Percentiles rank a stretch among this genome's conserved stretches.
Evolutionary conservation across 345 rosid genomes (phyloP).

Genomic region (Salix exigua): DNA sequence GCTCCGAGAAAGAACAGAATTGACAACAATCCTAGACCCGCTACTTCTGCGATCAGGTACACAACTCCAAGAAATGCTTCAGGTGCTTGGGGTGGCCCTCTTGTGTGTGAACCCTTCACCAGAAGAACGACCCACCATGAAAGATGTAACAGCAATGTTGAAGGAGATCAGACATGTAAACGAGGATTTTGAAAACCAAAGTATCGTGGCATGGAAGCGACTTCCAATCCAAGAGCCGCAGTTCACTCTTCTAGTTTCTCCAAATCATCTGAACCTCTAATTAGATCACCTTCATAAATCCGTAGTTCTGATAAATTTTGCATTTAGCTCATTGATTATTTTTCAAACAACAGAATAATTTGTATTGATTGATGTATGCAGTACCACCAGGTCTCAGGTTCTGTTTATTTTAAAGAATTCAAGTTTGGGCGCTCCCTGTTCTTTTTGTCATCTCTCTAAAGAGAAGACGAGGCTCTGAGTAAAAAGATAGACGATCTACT

Average conservation of each 20-base stretch:
- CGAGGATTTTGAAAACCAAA: constrained; percentile 42
- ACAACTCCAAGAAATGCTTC: constrained; percentile 65
- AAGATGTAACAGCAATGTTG: constrained; percentile 63
- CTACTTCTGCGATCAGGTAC: constrained; percentile 46
- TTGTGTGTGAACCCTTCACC: constrained; percentile 56
- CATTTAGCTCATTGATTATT: constrained; percentile 15
- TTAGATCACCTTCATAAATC: constrained; percentile 40
- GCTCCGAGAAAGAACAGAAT: constrained; percentile 43
- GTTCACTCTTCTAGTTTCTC: constrained; percentile 65
- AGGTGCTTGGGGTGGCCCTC: constrained; percentile 62
- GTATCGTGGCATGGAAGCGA: constrained; percentile 24
- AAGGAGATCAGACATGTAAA: constrained; percentile 52
- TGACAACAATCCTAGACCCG: constrained; percentile 50
- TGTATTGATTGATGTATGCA: constrained; percentile 35
- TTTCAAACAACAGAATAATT: constrained; percentile 22
- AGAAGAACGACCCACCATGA: constrained; percentile 66
- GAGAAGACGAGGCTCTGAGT: neutral
- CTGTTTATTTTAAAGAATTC: constrained; percentile 12
- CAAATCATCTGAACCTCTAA: constrained; percentile 57
- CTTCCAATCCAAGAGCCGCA: constrained; percentile 29
- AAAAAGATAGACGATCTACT: no score
- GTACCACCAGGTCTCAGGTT: constrained; percentile 4
- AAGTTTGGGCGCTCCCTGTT: neutral
- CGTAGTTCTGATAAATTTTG: constrained; percentile 8
- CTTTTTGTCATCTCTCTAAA: neutral